A percentile compares a stretch with the other conserved stretches of the same genome.
Evolutionary conservation across 208 protist genomes (phyloP).

Genomic region (Acanthamoeba lugdunensis): DNA sequence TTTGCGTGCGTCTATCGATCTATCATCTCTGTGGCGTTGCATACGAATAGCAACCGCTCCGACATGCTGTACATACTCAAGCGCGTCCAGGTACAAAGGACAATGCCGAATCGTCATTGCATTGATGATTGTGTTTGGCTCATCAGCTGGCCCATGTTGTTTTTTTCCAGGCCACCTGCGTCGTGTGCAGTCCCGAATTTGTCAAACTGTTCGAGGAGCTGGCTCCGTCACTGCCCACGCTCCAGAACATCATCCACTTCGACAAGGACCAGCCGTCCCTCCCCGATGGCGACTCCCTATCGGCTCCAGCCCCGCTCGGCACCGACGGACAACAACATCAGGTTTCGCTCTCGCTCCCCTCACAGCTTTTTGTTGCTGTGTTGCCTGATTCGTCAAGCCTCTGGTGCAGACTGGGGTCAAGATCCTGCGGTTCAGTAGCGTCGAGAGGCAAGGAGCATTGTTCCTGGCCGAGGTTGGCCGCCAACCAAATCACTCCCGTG

Average conservation of each 20-base stretch:
- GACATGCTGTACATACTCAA: not conserved
- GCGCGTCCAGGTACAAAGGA: not conserved
- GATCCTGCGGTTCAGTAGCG: too few species aligned
- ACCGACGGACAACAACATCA: too few species aligned
- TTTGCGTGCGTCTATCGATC: constrained; percentile 31
- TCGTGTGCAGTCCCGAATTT: constrained; percentile 35
- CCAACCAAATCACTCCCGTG: too few species aligned
- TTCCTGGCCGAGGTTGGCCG: too few species aligned
- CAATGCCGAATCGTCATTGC: not conserved
- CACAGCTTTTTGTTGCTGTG: too few species aligned
- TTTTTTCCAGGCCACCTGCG: not conserved
- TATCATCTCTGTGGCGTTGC: constrained; percentile 6
- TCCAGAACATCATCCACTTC: constrained; percentile 14
- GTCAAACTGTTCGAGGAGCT: not conserved
- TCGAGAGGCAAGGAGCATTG: too few species aligned
- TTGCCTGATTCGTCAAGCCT: too few species aligned
- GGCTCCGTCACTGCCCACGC: not conserved
- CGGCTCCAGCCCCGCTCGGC: too few species aligned
- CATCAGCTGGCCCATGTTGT: not conserved
- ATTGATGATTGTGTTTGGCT: not conserved
- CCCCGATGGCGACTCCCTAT: too few species aligned
- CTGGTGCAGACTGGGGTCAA: too few species aligned
- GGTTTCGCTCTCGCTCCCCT: too few species aligned
- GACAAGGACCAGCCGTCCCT: not conserved
- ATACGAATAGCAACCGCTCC: not conserved